Evolutionary conservation across 768 basidiomycete species (phyloP), one percentile per base, ranked within the genome.

Genomic region (Albatrellus ellisii): DNA sequence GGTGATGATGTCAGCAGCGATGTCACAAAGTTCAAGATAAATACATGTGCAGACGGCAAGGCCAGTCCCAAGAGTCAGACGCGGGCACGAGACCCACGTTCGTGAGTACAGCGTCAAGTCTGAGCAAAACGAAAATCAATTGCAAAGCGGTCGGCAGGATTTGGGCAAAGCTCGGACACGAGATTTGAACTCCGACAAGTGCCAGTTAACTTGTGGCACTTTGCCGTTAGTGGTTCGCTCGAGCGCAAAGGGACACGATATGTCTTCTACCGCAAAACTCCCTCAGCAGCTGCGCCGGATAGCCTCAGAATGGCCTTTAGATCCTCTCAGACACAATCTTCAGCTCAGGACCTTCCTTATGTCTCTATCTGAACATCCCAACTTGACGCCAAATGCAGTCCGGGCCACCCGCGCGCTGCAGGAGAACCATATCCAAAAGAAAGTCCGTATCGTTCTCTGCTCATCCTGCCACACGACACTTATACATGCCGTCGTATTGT

Each of bases 261-360:
- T 59, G 56, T 40, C 55, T n/a, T 39, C 46, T 26, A 42, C 52
- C 22, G 55, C 59, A 41, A 67, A 65, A 46, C 56, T 73, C 11
- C 60, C 67, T 0, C 65, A 68, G 44, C 69, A 72, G 52, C 66
- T 86, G 48, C 60, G 58, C 31, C 52, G 59, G 8, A 69, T 85
- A 37, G 80, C 79, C 1, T 60, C 69, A 32, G 56, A 67, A 28
- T 89, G 85, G 81, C 69, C 72, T 12, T 60, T 59, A 10, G 85
- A 89, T 51, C 81, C 81, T 0, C 81, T 88, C 56, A 70, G 85
- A 2, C 83, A 82, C 1, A 78, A 82, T 47, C 54, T 87, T 6
- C 85, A 88, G 61, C 67, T 87, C 25, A 72, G 70, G 48, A 69
- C 58, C 1, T 77, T 87, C 49, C 64, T 87, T 27, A 58, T 66